Base-by-base conservation (phyloP, 2,329 filamentous ascomycete species). In the Madurella mycetomatis region DNA sequence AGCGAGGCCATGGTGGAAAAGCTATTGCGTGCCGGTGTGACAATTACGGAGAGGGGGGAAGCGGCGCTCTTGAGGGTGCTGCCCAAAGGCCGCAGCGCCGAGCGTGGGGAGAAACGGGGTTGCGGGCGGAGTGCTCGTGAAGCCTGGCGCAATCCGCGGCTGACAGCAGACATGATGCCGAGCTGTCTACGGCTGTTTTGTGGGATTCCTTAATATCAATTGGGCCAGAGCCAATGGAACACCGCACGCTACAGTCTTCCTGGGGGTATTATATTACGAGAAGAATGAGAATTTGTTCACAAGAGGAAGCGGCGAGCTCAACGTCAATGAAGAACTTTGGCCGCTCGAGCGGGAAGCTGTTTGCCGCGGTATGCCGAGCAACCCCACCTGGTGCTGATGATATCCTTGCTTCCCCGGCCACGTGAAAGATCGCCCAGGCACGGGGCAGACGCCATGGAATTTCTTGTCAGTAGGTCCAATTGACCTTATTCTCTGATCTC, bases 61-160 rank as follows among this genome's bases (percentile, higher is more conserved):
- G 70, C 64, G 61, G 69, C 44, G 47, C 46, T 64, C 60, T 70
- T 64, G 64, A 67, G 59, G 62, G 67, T 63, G 60, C 65, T 64
- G 66, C 64, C 51, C 66, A 69, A 62, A 62, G 69, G 65, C 64
- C 67, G 65, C 62, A 67, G 69, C 65, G 68, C 67, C 60, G 68
- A 65, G 58, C 69, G 72, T 64, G 69, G 62, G 65, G 67, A 60
- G 50, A 62, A 66, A 58, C 67, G 65, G 59, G 72, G 70, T 59
- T 73, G 72, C 65, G 76, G 69, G 64, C 76, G 77, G 68, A 81
- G 69, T 64, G 78, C 77, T 73, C 73, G 79, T 62, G 79, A 76
- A 59, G 76, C 79, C 63, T 78, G 74, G 65, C 78, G 76, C 63
- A 83, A 70, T 68, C 75, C 76, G 65, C 79, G 77, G 66, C 74